phyloP scores from a whole-genome alignment of 805 yeast genomes.

The Candida vaughaniae region DNA sequence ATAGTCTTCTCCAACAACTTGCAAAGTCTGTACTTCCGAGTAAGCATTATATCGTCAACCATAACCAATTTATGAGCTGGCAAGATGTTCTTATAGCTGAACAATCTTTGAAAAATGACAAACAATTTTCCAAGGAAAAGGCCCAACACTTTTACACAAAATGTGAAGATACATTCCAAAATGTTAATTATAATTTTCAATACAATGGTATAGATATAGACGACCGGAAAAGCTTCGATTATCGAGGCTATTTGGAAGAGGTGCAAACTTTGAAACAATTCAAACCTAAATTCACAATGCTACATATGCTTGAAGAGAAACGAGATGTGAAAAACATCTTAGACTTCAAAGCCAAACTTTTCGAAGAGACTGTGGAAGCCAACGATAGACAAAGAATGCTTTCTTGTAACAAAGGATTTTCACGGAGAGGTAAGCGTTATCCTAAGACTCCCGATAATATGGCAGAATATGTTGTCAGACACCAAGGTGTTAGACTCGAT shows the following conservation, averaged over 20 bases:
- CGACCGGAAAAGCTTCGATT: constrained; percentile 10
- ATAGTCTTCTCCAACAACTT: constrained; percentile 5
- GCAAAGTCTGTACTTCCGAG: constrained; percentile 5
- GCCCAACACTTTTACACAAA: constrained; percentile 15
- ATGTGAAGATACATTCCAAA: constrained; percentile 26
- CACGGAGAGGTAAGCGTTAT: no score
- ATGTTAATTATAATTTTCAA: constrained; percentile 26
- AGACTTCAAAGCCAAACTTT: constrained; percentile 7
- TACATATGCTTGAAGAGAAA: not conserved
- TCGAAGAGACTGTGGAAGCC: not conserved
- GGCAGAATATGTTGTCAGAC: no score
- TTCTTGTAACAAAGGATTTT: constrained; percentile 14
- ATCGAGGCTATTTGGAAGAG: constrained; percentile 7
- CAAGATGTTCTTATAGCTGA: constrained; percentile 28
- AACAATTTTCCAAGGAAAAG: not conserved
- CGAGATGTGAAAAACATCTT: constrained; percentile 1
- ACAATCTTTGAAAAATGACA: constrained; percentile 1
- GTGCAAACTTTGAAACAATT: not conserved
- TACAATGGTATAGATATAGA: constrained; percentile 18
- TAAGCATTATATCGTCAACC: constrained; percentile 10
- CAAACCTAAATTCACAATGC: not conserved
- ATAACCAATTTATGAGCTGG: constrained; percentile 22
- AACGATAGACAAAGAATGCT: not conserved
- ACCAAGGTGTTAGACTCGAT: constrained; percentile 11
- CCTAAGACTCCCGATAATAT: no score